Evolutionary conservation across 2,329 filamentous ascomycete species (phyloP).

Genomic region (Ustulina deusta): DNA sequence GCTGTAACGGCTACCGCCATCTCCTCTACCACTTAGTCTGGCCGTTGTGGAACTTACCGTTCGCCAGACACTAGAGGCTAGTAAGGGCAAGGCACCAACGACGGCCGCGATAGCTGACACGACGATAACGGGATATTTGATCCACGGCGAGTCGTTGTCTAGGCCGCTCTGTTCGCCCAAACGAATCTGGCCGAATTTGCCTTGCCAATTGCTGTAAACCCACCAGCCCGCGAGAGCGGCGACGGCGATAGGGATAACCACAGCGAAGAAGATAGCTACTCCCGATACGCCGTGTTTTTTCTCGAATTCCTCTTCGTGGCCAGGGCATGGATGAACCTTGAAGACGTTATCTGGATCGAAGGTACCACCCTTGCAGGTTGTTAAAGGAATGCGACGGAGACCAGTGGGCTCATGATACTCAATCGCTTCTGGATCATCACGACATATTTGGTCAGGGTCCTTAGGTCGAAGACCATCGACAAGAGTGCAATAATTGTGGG

Average conservation of each 20-base stretch:
- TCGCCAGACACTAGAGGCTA: conserved; percentile 80
- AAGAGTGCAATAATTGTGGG: conserved; percentile 80
- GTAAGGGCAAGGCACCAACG: conserved; percentile 73
- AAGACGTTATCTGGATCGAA: conserved; percentile 77
- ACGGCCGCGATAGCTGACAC: conserved; percentile 74
- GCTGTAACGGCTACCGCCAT: conserved; percentile 60
- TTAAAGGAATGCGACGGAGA: conserved; percentile 89
- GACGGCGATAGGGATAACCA: conserved; percentile 78
- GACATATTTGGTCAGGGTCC: conserved; percentile 64
- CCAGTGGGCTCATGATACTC: conserved; percentile 89
- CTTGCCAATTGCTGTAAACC: conserved; percentile 85
- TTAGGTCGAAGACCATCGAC: conserved; percentile 77
- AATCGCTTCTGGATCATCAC: conserved; percentile 72
- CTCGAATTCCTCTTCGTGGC: conserved; percentile 85
- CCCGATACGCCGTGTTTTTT: conserved; percentile 76
- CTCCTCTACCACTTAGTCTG: conserved; percentile 61
- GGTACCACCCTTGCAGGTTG: conserved; percentile 81
- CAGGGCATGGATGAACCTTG: conserved; percentile 74
- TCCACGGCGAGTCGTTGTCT: conserved; percentile 78
- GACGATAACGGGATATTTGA: conserved; percentile 84
- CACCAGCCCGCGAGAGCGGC: conserved; percentile 84
- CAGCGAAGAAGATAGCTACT: conserved; percentile 84
- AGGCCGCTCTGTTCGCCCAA: conserved; percentile 78
- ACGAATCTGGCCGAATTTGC: conserved; percentile 91
- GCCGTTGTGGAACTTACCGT: conserved; percentile 65